Evolutionary conservation across 2,329 filamentous ascomycete species (phyloP).

Genomic region (Diaporthe amygdali): DNA sequence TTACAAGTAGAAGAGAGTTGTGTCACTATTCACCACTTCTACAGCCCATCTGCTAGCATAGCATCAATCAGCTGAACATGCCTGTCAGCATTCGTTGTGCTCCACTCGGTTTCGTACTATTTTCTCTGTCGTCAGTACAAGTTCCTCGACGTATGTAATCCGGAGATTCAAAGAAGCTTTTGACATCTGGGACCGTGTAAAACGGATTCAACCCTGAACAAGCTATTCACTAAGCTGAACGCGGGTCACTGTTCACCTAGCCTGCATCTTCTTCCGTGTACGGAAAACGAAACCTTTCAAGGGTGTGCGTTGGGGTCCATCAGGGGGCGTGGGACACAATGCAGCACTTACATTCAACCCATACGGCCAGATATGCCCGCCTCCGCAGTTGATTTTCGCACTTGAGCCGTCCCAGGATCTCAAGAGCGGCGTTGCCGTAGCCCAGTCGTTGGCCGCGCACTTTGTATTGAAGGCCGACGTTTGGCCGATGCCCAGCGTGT

Average conservation of each 20-base stretch:
- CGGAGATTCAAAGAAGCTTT: too few species aligned
- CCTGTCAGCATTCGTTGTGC: slow-evolving; percentile 48
- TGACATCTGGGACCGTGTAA: too few species aligned
- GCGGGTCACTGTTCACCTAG: too few species aligned
- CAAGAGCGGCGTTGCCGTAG: slow-evolving; percentile 44
- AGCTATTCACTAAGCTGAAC: too few species aligned
- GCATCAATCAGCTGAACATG: slow-evolving; percentile 49
- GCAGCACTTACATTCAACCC: slow-evolving; percentile 37
- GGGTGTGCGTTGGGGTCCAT: neutral
- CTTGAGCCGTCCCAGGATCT: slow-evolving; percentile 44
- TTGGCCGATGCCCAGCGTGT: slow-evolving; percentile 53
- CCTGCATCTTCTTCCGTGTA: too few species aligned
- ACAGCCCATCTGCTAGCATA: slow-evolving; percentile 49
- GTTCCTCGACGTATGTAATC: neutral
- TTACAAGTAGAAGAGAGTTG: neutral
- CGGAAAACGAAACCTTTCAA: neutral
- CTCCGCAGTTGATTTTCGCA: slow-evolving; percentile 45
- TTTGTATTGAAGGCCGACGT: slow-evolving; percentile 43
- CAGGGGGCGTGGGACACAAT: neutral
- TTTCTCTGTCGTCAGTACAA: neutral
- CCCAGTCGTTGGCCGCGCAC: slow-evolving; percentile 48
- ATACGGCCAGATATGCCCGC: slow-evolving; percentile 47
- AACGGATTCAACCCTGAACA: too few species aligned
- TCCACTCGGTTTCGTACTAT: slow-evolving; percentile 48
- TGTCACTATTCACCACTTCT: neutral